Base-by-base conservation (phyloP, 768 basidiomycete species). In the Leccinum ochraceum region DNA sequence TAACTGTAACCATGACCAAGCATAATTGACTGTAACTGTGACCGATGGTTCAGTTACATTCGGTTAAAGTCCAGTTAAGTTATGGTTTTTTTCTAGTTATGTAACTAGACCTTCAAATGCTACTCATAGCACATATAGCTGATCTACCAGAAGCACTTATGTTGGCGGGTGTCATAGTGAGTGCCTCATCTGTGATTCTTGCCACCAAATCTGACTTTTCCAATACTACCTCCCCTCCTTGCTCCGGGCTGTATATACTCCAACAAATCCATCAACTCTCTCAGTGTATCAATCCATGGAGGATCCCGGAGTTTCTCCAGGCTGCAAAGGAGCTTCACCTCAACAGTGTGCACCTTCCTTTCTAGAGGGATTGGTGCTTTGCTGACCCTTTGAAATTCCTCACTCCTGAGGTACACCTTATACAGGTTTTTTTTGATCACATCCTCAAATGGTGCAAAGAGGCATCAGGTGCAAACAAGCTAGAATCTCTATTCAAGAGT, bases 281-380 rank as follows among this genome's bases (percentile, higher is more conserved):
- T 7, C 44, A 24, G 8, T 2, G 1, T 1, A 55, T 64, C 1
- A 51, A 74, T 54, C 72, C 71, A 6, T 68, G 67, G 67, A 63
- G 74, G 20, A 2, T 77, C 7, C 37, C 62, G 3, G 52, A 59
- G 2, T 77, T 74, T 63, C 53, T 64, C 17, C 61, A 66, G 13
- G 62, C 57, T 3, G 64, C 73, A 0, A 69, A 68, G 16, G 44
- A n/a, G 1, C 2, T 61, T 0, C 0, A 48, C 3, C 61, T 68
- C 17, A 60, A 26, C 16, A 67, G 67, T 0, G 50, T 69, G 0
- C 60, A 63, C 11, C 60, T 56, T 0, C 79, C 73, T 1, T 78
- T 80, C 58, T 80, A 76, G 76, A 54, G 69, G 6, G 67, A 79
- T 57, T 80, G 74, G 73, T 46, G 63, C 2, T 63, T 75, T 13